A percentile compares a stretch with the other conserved stretches of the same genome.
phyloP scores from a whole-genome alignment of 805 yeast species.

The Candida maris region DNA sequence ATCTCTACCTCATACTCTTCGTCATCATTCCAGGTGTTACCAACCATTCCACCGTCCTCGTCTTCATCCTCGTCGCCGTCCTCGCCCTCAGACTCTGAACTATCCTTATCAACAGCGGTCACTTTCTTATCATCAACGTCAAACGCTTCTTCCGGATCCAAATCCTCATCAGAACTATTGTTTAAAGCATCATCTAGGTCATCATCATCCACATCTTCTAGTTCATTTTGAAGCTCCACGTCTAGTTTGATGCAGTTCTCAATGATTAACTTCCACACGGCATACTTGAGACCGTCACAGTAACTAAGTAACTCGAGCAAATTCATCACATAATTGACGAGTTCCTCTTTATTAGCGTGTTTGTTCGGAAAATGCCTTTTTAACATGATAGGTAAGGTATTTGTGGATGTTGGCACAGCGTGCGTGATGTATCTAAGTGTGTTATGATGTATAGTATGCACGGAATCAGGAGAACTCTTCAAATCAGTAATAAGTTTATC shows the following conservation, averaged over 20 bases:
- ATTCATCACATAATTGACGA: conserved; percentile 65
- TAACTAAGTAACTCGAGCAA: conserved; percentile 57
- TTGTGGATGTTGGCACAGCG: conserved; percentile 78
- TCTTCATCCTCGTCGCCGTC: conserved; percentile 29
- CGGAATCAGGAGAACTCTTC: conserved; percentile 18
- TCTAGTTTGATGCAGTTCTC: conserved; percentile 84
- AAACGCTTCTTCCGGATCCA: conserved; percentile 34
- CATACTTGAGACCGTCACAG: conserved; percentile 70
- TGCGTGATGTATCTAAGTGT: conserved; percentile 60
- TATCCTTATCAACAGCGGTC: neutral
- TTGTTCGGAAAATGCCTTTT: conserved; percentile 76
- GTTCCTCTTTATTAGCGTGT: conserved; percentile 49
- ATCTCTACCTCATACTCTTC: conserved; percentile 47
- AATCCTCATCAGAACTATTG: conserved; percentile 30
- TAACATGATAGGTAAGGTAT: conserved; percentile 55
- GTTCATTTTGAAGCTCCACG: conserved; percentile 84
- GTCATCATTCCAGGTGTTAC: conserved; percentile 40
- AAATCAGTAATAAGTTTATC: conserved; percentile 65
- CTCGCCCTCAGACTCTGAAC: conserved; percentile 12
- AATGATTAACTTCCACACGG: conserved; percentile 74
- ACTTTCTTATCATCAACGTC: neutral
- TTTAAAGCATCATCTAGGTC: conserved; percentile 48
- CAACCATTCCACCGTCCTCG: conserved; percentile 25
- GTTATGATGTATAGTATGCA: conserved; percentile 51
- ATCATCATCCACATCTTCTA: conserved; percentile 80